Evolutionary conservation across 139 green algal species (phyloP).

Genomic region (Ettlia oleoabundans): DNA sequence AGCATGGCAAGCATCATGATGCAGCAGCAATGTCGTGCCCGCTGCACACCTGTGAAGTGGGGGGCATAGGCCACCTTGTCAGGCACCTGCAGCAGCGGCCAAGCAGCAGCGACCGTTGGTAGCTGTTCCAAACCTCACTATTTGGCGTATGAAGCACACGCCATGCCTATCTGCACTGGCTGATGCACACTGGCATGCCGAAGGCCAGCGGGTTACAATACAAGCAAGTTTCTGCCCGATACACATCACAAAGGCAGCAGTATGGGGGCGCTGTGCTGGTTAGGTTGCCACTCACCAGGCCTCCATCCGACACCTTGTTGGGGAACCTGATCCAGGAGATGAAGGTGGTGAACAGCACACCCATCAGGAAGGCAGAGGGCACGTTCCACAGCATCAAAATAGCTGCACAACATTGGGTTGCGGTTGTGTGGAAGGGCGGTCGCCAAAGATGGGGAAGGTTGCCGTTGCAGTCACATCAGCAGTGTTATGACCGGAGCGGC

Average conservation of each 20-base stretch:
- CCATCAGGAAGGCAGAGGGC: slow-evolving; percentile 62
- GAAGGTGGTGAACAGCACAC: slow-evolving; percentile 74
- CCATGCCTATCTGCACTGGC: no score
- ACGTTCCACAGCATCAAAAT: slow-evolving; percentile 61
- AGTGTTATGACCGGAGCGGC: no score
- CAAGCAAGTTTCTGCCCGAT: no score
- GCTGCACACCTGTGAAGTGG: slow-evolving; percentile 15
- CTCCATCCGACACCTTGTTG: slow-evolving; percentile 32
- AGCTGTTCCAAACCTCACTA: no score
- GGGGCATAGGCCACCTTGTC: slow-evolving; percentile 23
- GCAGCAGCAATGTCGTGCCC: no score
- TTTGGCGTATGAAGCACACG: neutral
- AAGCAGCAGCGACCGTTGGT: slow-evolving; percentile 27
- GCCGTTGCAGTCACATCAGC: no score
- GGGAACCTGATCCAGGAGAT: slow-evolving; percentile 63
- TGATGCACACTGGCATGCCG: no score
- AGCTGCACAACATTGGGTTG: neutral
- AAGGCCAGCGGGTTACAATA: no score
- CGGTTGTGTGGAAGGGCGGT: no score
- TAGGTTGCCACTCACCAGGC: neutral
- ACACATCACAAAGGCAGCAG: no score
- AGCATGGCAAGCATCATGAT: no score
- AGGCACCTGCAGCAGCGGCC: neutral
- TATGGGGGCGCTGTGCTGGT: neutral
- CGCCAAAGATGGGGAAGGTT: neutral